Evolutionary conservation across 2,329 filamentous ascomycete genomes (phyloP).

Genomic region (Botrytis deweyae): DNA sequence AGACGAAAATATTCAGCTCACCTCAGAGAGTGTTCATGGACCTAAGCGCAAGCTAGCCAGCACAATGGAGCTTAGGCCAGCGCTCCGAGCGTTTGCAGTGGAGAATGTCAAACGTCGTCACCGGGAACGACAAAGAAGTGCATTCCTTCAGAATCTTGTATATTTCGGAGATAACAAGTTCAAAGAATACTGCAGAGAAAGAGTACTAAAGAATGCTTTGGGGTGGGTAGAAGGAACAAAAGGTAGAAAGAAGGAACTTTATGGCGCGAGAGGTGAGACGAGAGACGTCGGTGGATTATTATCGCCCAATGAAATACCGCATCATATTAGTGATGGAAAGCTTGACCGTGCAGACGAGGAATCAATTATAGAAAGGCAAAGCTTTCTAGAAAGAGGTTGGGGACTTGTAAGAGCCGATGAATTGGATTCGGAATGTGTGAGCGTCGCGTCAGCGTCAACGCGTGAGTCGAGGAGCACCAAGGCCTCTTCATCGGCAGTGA

Average conservation of each 20-base stretch:
- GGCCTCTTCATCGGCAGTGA: background rate
- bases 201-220: slow-evolving; percentile 31
- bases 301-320: background rate
- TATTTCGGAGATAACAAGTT: slow-evolving; percentile 34
- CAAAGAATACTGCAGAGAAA: slow-evolving; percentile 30
- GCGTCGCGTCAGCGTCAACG: background rate
- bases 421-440: slow-evolving; percentile 21
- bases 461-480: background rate
- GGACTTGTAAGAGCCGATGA: slow-evolving; percentile 7
- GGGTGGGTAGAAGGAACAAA: slow-evolving; percentile 28
- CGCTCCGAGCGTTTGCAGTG: slow-evolving; percentile 25
- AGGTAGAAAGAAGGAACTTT: slow-evolving; percentile 16
- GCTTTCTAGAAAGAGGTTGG: slow-evolving; percentile 18
- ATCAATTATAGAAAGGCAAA: slow-evolving; percentile 17
- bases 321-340: background rate
- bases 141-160: slow-evolving; percentile 33
- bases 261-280: slow-evolving; percentile 15
- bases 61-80: slow-evolving; percentile 14
- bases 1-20: background rate
- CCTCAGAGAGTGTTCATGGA: background rate
- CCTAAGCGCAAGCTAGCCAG: background rate
- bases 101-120: slow-evolving; percentile 35
- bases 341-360: slow-evolving; percentile 2
- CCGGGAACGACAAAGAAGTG: slow-evolving; percentile 31
- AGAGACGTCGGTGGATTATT: slow-evolving; percentile 18